Evolutionary conservation across 2,329 filamentous ascomycete species (phyloP).

Genomic region (Penicillium griseofulvum): DNA sequence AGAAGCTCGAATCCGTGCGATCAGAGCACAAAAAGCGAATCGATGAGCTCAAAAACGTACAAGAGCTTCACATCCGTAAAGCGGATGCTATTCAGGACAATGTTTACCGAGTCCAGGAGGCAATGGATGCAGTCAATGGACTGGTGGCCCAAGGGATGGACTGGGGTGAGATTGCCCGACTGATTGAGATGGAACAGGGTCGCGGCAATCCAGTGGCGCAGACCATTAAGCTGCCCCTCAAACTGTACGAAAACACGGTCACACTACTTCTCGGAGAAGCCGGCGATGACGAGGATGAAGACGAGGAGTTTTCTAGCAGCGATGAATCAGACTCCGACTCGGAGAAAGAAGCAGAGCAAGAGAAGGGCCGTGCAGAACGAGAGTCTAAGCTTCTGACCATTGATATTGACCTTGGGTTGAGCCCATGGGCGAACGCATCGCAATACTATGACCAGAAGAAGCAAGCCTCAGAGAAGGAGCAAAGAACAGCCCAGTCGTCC

Average conservation of each 20-base stretch:
- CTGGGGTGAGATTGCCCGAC: conserved; percentile 84
- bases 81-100: conserved; percentile 90
- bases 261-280: conserved; percentile 76
- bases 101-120: conserved; percentile 85
- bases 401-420: conserved; percentile 79
- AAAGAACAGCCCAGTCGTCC: conserved; percentile 80
- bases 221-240: conserved; percentile 82
- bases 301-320: conserved; percentile 63
- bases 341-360: conserved; percentile 31
- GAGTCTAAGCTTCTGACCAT: conserved; percentile 58
- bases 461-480: conserved; percentile 77
- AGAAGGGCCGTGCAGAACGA: conserved; percentile 22
- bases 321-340: conserved; percentile 57
- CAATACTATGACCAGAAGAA: conserved; percentile 92
- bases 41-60: conserved; percentile 75
- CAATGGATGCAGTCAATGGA: conserved; percentile 86
- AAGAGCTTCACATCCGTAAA: conserved; percentile 80
- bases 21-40: conserved; percentile 82
- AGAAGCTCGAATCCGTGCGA: conserved; percentile 79
- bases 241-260: conserved; percentile 83
- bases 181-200: conserved; percentile 84
- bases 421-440: conserved; percentile 84
- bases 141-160: conserved; percentile 95
- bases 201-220: conserved; percentile 79
- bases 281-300: conserved; percentile 61